Conservation (phyloP, 345 rosid genomes). For the Garcia nutans region DNA sequence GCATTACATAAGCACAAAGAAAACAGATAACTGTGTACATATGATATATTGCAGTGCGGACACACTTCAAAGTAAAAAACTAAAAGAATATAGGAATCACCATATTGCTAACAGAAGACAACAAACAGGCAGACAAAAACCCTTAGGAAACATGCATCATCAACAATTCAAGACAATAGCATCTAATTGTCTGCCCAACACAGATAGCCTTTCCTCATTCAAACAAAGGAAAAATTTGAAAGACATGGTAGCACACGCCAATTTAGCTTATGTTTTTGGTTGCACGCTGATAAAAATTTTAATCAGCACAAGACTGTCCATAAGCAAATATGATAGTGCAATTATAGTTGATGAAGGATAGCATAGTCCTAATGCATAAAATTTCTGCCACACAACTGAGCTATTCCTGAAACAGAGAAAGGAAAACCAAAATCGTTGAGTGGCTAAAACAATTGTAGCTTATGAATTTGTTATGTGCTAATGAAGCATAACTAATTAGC, state of each 20-base stretch:
- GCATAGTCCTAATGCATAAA: background rate
- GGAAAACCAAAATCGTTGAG: background rate
- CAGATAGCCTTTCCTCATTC: constrained; percentile 27
- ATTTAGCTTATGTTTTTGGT: constrained; percentile 13
- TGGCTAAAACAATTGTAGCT: constrained; percentile 1
- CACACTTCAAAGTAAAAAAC: background rate
- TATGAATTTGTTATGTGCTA: constrained; percentile 5
- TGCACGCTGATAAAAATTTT: background rate
- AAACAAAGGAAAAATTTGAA: constrained; percentile 14
- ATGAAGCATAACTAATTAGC: constrained; percentile 9
- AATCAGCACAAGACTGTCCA: constrained; percentile 18
- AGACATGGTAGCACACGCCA: background rate
- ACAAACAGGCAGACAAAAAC: background rate
- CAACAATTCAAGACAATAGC: too few species aligned
- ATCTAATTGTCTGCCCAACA: constrained; percentile 21
- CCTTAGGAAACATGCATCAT: too few species aligned
- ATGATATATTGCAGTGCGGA: background rate
- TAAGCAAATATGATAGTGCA: background rate
- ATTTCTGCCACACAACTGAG: background rate
- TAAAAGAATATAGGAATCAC: background rate
- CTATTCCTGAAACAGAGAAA: background rate
- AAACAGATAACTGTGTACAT: background rate
- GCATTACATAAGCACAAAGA: background rate
- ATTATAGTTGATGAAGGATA: background rate
- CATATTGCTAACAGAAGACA: background rate